Base-by-base conservation (phyloP, 345 rosid genomes). In the Raphanus sativus region DNA sequence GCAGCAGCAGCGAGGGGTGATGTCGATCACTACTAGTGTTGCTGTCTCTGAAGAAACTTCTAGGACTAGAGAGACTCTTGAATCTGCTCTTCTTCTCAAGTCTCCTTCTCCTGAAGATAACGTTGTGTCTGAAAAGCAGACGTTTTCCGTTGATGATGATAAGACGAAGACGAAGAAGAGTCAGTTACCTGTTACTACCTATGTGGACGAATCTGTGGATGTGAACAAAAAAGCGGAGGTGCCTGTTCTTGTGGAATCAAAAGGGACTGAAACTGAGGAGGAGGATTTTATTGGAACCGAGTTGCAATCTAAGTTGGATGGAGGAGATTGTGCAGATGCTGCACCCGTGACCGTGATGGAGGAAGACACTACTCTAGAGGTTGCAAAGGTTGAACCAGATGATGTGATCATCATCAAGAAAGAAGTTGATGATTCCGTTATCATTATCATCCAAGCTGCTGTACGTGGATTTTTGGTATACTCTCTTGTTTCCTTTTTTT, bases 391-490 rank as follows among this genome's bases (percentile, higher is more conserved):
- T 61, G 69, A 84, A 29, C 40, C 61, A n/a, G 68, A 85, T 52
- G 89, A 81, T 42, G 76, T 50, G 55, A 50, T n/a, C 21, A 50
- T 50, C 4, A 5, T 50, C 3, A 50, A 1, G 1, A 50, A 50
- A 72, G 34, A 67, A 36, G 86, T 28, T 45, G 82, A 80, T 62
- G 89, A 88, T 73, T 84, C 90, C 72, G 82, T 65, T 63, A 80
- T 82, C 79, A 63, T 87, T 48, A 52, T 81, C 83, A 81, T 90
- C 69, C 96, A 90, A 83, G 62, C 91, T 74, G 85, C 88, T 25
- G 78, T 86, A 48, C 86, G 96, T 73, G 80, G 81, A 29, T 77
- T 86, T 67, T 48, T 87, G 91, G 96, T 90, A 86, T 56, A 66
- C 12, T n/a, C 21, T 50, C 45, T 25, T 13, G 68, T 70, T 50